These are phyloP conservation scores for Aureobasidium pullulans DNA, from an alignment of 2,329 filamentous ascomycete species.

Conservation along the genomic window DNA sequence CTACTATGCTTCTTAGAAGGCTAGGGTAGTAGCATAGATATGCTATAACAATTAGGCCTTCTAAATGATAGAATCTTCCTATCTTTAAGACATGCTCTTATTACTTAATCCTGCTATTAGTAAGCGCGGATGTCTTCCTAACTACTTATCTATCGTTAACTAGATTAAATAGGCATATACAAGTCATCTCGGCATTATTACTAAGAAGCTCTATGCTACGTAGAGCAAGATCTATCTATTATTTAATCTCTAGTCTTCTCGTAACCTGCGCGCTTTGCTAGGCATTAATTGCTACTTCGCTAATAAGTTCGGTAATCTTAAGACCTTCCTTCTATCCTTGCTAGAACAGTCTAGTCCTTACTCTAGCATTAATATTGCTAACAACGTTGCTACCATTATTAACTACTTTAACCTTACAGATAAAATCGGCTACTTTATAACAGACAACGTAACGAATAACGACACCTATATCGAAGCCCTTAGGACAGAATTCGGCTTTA, in stretches of 20 bases:
- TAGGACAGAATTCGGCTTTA: background rate
- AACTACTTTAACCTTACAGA: too few relatives aligned
- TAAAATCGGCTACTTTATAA: too few relatives aligned
- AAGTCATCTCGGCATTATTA: background rate
- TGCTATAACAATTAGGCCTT: background rate
- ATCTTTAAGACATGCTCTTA: background rate
- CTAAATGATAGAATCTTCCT: background rate
- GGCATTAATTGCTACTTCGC: background rate
- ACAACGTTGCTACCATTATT: too few relatives aligned
- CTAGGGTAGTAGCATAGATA: background rate
- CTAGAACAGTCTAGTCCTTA: background rate
- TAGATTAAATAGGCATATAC: background rate
- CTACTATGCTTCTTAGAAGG: background rate
- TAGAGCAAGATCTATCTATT: background rate
- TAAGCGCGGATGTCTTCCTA: background rate
- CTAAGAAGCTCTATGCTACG: background rate
- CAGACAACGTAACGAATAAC: too few relatives aligned
- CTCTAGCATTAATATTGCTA: background rate
- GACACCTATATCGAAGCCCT: too few relatives aligned
- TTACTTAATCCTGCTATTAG: background rate
- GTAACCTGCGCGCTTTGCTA: background rate
- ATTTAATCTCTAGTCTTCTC: background rate
- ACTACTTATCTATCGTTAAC: background rate
- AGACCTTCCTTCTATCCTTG: background rate
- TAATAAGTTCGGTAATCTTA: background rate